Base-by-base conservation (phyloP, 352 stramenopile genomes). In the Globisporangium middletonii region DNA sequence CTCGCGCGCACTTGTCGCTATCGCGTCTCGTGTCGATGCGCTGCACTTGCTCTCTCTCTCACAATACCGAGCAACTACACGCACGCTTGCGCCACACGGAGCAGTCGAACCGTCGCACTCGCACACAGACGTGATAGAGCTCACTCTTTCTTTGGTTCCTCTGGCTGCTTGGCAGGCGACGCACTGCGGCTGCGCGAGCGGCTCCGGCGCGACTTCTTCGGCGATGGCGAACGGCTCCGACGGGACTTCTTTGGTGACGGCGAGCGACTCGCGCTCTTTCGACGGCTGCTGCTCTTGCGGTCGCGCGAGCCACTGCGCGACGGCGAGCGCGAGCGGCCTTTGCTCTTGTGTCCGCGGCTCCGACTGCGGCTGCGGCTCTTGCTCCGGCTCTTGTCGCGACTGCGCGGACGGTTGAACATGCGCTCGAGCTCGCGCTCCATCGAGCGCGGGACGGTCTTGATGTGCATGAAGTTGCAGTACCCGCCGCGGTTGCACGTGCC, bases 381-480 rank as follows among this genome's bases (percentile, higher is more conserved):
- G 67, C 73, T 77, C 41, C 66, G 66, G 47, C 72, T 85, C 67
- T 80, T 83, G 23, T 67, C 64, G 16, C 54, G 48, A 23, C 44
- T 54, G 45, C 51, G 65, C 18, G 68, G 68, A n/a, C 76, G 81
- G 57, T 96, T 94, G 64, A 92, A 96, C 55, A 90, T 80, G 35
- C 69, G 79, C 62, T 97, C 73, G 11, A 97, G 69, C 59, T 97
- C 89, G 33, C 76, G 75, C 64, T 92, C 72, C 69, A 97, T 89
- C 18, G 83, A 75, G 1, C 79, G 72, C 8, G 86, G 83, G 5
- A 97, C 87, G 13, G 89, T 96, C 60, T 95, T 89, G 57, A 99
- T 96, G 73, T 99, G 98, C 95, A 99, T 99, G 69, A 99, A 99
- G 79, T 99, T 99, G 83, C 98, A 99, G 70, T 99, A 99, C 16